phyloP scores from a whole-genome alignment of 1,284 basidiomycete genomes.

The Rhodofomes roseus region DNA sequence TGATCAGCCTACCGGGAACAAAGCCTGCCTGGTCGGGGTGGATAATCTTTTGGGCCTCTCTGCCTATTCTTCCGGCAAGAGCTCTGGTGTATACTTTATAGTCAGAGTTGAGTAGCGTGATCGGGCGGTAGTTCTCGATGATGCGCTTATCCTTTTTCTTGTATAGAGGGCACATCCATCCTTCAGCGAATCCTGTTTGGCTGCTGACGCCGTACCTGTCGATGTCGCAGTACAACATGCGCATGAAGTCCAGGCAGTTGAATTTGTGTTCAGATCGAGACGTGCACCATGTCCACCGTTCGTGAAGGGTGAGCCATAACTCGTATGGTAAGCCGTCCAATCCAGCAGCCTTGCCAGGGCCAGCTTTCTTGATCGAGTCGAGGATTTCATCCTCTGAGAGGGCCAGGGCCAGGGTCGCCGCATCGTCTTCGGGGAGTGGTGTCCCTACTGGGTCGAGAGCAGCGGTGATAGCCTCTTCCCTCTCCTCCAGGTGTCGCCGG shows the following conservation, averaged over 20 bases:
- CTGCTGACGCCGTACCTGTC: conserved; percentile 8
- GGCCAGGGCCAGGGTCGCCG: not conserved
- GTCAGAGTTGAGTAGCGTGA: conserved; percentile 31
- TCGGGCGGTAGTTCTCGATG: conserved; percentile 31
- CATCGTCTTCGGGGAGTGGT: not conserved
- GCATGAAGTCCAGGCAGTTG: not conserved
- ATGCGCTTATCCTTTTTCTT: conserved; percentile 28
- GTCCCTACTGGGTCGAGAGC: no score
- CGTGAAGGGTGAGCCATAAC: conserved; percentile 17
- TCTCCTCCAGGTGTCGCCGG: no score
- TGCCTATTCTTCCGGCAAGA: conserved; percentile 14
- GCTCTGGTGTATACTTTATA: conserved; percentile 27
- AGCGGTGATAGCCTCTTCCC: not conserved
- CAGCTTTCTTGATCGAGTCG: not conserved
- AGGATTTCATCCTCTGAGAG: not conserved
- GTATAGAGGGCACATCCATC: conserved; percentile 33
- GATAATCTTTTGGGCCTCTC: conserved; percentile 10
- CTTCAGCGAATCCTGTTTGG: conserved; percentile 19
- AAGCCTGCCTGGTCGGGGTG: conserved; percentile 29
- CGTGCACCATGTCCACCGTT: no score
- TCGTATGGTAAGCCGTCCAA: conserved; percentile 20
- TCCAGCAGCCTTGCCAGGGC: conserved; percentile 11
- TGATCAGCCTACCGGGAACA: conserved; percentile 20
- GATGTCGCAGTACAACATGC: conserved; percentile 10
- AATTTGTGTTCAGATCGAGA: not conserved